Conservation (phyloP, 1,284 basidiomycete species). For the Irpex sp. region DNA sequence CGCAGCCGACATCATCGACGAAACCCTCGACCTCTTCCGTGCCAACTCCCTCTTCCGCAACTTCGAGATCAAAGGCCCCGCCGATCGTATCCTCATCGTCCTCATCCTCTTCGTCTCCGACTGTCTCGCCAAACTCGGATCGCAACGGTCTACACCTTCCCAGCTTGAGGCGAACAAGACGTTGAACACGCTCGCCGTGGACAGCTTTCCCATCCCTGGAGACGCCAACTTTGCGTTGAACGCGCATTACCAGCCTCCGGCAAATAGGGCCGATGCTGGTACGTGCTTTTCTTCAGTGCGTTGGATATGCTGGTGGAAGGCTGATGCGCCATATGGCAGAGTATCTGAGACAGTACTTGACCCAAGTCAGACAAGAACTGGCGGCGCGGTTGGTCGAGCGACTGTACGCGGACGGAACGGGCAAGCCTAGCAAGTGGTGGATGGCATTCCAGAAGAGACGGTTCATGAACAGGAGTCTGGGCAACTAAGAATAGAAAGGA, state of each 20-base stretch:
- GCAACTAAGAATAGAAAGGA: constrained; percentile 37
- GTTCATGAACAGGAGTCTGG: constrained; percentile 89
- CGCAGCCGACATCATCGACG: constrained; percentile 90
- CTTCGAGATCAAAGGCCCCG: constrained; percentile 99
- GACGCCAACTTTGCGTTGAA: constrained; percentile 96
- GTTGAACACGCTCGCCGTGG: constrained; percentile 89
- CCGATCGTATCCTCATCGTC: constrained; percentile 95
- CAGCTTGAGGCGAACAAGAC: constrained; percentile 88
- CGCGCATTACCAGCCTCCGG: constrained; percentile 84
- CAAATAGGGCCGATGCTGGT: constrained; percentile 82
- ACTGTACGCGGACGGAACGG: constrained; percentile 83
- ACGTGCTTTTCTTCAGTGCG: constrained; percentile 26
- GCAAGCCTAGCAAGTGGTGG: constrained; percentile 99
- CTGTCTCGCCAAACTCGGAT: constrained; percentile 88
- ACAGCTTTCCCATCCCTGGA: constrained; percentile 91
- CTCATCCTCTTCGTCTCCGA: constrained; percentile 98
- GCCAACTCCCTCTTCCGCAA: constrained; percentile 99
- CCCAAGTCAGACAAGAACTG: constrained; percentile 91
- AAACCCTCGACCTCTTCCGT: constrained; percentile 95
- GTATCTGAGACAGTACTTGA: constrained; percentile 86
- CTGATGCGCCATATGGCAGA: constrained; percentile 42
- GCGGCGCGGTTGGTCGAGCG: constrained; percentile 84
- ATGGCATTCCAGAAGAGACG: constrained; percentile 98
- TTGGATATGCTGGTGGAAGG: constrained; percentile 6
- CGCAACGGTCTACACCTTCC: constrained; percentile 58